Evolutionary conservation across 2,329 filamentous ascomycete genomes (phyloP).

Genomic region (Pseudocercospora vitis): DNA sequence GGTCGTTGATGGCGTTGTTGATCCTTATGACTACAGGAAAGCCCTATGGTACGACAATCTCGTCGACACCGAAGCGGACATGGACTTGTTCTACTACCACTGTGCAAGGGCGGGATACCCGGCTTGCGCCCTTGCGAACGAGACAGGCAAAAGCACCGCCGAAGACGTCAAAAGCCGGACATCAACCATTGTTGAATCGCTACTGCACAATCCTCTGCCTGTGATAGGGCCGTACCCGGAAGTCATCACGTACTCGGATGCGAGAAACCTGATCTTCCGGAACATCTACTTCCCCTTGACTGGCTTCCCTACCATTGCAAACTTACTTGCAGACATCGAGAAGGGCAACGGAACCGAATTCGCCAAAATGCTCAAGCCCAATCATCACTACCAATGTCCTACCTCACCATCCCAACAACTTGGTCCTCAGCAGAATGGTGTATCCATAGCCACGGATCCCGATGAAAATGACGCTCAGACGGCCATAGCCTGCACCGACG

Average conservation of each 20-base stretch:
- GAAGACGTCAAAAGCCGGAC: slow-evolving; percentile 40
- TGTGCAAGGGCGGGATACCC: slow-evolving; percentile 46
- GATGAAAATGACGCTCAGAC: slow-evolving; percentile 25
- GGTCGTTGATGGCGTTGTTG: slow-evolving; percentile 50
- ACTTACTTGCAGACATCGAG: slow-evolving; percentile 40
- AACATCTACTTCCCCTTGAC: slow-evolving; percentile 40
- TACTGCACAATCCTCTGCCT: slow-evolving; percentile 45
- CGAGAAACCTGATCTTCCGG: slow-evolving; percentile 40
- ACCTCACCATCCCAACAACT: neutral
- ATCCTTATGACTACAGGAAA: slow-evolving; percentile 40
- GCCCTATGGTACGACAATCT: slow-evolving; percentile 44
- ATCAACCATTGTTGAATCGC: slow-evolving; percentile 37
- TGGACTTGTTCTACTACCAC: slow-evolving; percentile 47
- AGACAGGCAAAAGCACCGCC: slow-evolving; percentile 32
- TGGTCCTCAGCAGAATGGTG: slow-evolving; percentile 10
- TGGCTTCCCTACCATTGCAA: slow-evolving; percentile 39
- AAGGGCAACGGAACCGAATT: slow-evolving; percentile 35
- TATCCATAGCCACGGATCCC: neutral
- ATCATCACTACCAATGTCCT: slow-evolving; percentile 14
- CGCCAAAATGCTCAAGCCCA: slow-evolving; percentile 28
- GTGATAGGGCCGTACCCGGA: slow-evolving; percentile 38
- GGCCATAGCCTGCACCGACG: slow-evolving; percentile 45
- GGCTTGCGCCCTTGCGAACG: slow-evolving; percentile 43
- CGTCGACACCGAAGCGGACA: slow-evolving; percentile 46
- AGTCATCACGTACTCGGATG: slow-evolving; percentile 45